phyloP scores from a whole-genome alignment of 257 asterid genomes.

The Jacaranda mimosifolia region DNA sequence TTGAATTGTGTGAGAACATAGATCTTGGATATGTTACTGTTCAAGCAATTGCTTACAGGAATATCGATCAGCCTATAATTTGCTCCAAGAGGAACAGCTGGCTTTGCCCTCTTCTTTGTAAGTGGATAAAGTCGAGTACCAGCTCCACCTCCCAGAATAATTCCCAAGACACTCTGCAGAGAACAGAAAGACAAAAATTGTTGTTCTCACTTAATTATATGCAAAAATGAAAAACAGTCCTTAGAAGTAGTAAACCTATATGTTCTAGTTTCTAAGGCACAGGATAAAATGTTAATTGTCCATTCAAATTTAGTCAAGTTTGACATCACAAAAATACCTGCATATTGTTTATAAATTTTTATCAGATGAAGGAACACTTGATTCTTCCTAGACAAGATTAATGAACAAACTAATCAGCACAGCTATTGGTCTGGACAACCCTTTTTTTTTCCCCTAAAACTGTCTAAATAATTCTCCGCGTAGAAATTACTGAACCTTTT shows the following conservation, averaged over 20 bases:
- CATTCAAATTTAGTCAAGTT: slow-evolving; percentile 14
- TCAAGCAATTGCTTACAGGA: slow-evolving; percentile 97
- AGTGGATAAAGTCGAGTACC: slow-evolving; percentile 95
- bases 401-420: slow-evolving; percentile 17
- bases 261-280: slow-evolving; percentile 19
- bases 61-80: slow-evolving; percentile 90
- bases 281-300: slow-evolving; percentile 1
- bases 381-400: slow-evolving; percentile 15
- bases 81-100: slow-evolving; percentile 98
- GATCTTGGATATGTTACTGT: slow-evolving; percentile 89
- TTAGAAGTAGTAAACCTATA: slow-evolving; percentile 15
- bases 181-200: slow-evolving; percentile 30
- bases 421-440: neutral
- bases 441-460: neutral
- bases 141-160: slow-evolving; percentile 97
- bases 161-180: slow-evolving; percentile 90
- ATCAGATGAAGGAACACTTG: slow-evolving; percentile 2
- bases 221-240: slow-evolving; percentile 1
- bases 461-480: slow-evolving; percentile 4
- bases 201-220: slow-evolving; percentile 7
- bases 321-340: neutral
- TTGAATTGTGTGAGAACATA: slow-evolving; percentile 96
- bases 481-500: neutral
- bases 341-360: neutral
- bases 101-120: slow-evolving; percentile 94